Percentiles rank a stretch among this genome's conserved stretches.
phyloP scores from a whole-genome alignment of 2,329 filamentous ascomycete species.

The Xylaria digitata region DNA sequence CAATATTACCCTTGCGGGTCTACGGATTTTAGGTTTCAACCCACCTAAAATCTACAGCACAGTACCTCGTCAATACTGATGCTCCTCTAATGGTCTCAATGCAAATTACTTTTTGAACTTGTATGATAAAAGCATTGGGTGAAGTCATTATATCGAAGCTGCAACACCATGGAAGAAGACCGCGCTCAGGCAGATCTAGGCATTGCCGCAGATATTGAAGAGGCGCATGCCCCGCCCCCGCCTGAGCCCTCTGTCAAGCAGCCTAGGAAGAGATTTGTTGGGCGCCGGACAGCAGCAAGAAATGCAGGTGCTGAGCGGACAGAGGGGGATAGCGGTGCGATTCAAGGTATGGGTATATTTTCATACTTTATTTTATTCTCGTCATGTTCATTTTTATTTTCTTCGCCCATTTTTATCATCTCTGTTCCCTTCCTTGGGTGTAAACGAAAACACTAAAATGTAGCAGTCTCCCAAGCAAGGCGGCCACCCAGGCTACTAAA shows the following conservation, averaged over 20 bases:
- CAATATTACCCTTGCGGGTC: slow-evolving; percentile 13
- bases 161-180: slow-evolving; percentile 76
- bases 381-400: no score
- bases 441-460: slow-evolving; percentile 20
- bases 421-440: not conserved
- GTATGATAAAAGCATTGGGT: not conserved
- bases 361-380: not conserved
- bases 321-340: slow-evolving; percentile 71
- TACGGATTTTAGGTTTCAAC: slow-evolving; percentile 22
- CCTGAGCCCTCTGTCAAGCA: slow-evolving; percentile 62
- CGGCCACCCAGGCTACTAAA: slow-evolving; percentile 85
- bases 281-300: slow-evolving; percentile 73
- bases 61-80: not conserved
- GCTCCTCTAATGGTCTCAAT: not conserved
- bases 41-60: slow-evolving; percentile 13
- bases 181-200: slow-evolving; percentile 76
- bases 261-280: slow-evolving; percentile 93
- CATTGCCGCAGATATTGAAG: slow-evolving; percentile 73
- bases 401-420: not conserved
- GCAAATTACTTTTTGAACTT: not conserved
- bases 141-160: not conserved
- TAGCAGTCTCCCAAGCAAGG: slow-evolving; percentile 74
- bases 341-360: slow-evolving; percentile 68
- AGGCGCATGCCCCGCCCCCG: slow-evolving; percentile 53
- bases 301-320: slow-evolving; percentile 51